Percentiles rank a stretch among this genome's conserved stretches.
These are phyloP conservation scores for Tetraselmis chui DNA, from an alignment of 139 green algal genomes.

Conservation along the genomic window DNA sequence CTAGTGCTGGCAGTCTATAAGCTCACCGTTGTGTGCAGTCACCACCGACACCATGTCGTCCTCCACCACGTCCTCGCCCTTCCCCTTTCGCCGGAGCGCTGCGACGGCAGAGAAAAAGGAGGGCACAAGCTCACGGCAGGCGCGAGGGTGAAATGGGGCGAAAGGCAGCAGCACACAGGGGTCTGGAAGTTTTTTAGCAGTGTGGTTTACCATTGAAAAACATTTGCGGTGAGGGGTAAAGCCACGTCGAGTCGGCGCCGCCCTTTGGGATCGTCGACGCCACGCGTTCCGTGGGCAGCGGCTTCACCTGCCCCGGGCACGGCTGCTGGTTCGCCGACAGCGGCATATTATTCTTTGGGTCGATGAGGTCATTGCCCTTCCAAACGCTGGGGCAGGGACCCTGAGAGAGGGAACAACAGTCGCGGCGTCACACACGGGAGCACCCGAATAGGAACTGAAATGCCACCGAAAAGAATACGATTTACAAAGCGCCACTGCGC, in stretches of 20 bases:
- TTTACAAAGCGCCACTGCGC: neutral
- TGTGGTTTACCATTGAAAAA: constrained; percentile 90
- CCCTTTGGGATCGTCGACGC: constrained; percentile 85
- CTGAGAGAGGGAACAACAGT: neutral
- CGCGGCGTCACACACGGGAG: neutral
- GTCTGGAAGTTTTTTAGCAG: no score
- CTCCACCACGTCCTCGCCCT: constrained; percentile 83
- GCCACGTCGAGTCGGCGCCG: constrained; percentile 73
- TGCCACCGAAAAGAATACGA: no score
- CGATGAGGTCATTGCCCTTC: constrained; percentile 39
- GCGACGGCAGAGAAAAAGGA: constrained; percentile 11
- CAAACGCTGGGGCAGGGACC: constrained; percentile 18
- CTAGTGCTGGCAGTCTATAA: no score
- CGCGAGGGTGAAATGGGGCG: neutral
- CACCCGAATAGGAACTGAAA: neutral
- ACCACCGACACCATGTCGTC: constrained; percentile 87
- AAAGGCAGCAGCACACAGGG: neutral
- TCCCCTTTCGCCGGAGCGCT: constrained; percentile 88
- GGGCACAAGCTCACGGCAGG: neutral
- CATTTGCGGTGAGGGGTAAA: constrained; percentile 93
- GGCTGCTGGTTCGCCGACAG: constrained; percentile 81
- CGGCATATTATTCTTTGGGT: constrained; percentile 88
- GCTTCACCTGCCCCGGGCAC: constrained; percentile 67
- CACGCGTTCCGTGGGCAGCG: constrained; percentile 63
- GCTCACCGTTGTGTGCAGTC: constrained; percentile 76